Evolutionary conservation across 768 basidiomycete genomes (phyloP).

Genomic region (Pulveroboletus ravenelii): DNA sequence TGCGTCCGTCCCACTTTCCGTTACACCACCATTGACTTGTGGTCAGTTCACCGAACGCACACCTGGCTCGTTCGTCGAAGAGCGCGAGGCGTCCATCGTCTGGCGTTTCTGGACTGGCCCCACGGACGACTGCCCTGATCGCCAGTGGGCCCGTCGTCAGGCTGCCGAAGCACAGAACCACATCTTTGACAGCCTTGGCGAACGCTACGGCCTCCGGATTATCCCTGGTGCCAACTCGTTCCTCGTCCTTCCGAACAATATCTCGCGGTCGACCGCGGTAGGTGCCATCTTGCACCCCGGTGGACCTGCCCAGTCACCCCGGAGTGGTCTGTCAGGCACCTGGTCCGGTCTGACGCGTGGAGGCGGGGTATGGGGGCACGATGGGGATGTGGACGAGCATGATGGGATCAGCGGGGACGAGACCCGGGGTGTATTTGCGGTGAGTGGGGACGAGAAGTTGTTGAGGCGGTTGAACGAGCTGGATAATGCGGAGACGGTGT

Average conservation of each 20-base stretch:
- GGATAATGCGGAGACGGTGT: constrained; percentile 66
- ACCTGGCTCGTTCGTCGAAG: constrained; percentile 79
- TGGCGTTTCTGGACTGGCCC: constrained; percentile 79
- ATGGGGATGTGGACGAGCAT: constrained; percentile 7
- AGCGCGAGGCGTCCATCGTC: constrained; percentile 74
- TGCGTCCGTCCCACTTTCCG: constrained; percentile 34
- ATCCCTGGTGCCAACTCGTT: constrained; percentile 77
- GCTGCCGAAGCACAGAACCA: constrained; percentile 92
- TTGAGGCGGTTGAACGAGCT: constrained; percentile 72
- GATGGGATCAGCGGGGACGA: constrained; percentile 36
- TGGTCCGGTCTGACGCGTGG: constrained; percentile 30
- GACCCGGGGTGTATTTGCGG: constrained; percentile 55
- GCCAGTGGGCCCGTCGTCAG: constrained; percentile 80
- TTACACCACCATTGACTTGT: neutral
- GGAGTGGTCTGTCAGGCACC: constrained; percentile 31
- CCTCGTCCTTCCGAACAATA: constrained; percentile 78
- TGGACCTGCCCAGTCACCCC: constrained; percentile 38
- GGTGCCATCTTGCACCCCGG: constrained; percentile 74
- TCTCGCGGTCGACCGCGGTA: constrained; percentile 79
- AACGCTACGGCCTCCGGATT: constrained; percentile 78
- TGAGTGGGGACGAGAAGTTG: constrained; percentile 76
- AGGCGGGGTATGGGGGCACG: neutral
- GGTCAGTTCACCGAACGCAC: constrained; percentile 85
- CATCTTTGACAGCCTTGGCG: constrained; percentile 83
- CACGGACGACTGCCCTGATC: constrained; percentile 47